Evolutionary conservation across 179 eudicot genomes (phyloP), one percentile per base, ranked within the genome.

Genomic region (Amaranthus tricolor): DNA sequence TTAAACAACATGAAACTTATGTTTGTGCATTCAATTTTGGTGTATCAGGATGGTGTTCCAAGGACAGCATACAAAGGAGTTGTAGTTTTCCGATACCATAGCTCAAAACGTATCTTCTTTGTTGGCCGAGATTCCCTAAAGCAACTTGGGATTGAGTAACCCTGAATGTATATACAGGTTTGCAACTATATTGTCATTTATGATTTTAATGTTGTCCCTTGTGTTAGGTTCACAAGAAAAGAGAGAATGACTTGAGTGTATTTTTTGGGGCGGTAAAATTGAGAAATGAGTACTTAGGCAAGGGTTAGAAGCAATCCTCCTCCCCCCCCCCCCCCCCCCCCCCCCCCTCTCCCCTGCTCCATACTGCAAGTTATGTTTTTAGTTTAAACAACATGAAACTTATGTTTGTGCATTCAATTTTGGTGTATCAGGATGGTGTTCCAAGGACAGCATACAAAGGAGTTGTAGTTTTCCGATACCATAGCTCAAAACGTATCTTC

Each of bases 401-500:
- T 52, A 58, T 57, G 57, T 15, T 66, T 24, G 9, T 57, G 40
- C 62, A 24, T 71, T 44, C n/a, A 15, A 5, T 78, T 13, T 62
- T 70, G 31, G 74, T 68, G 79, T 47, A 54, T 56, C 87, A 92
- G 98, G 98, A 92, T 82, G 97, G 96, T 72, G 75, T 92, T 70
- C 98, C 98, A 20, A 85, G 98, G 82, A 80, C 98, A 65, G 94
- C 94, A 78, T 94, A 90, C 84, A 88, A 92, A 85, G 98, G 96
- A 79, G 88, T 89, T 11, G 97, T 92, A 9, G 97, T 92, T 68
- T 94, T 94, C 85, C 88, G 97, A 66, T 80, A 85, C 80, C 84
- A 83, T 74, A 84, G 81, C 66, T 68, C 84, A 62, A 85, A 84
- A 71, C 94, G 96, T 66, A 88, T 94, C 52, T 92, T 90, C 85